Evolutionary conservation across 2,329 filamentous ascomycete species (phyloP).

Genomic region (Colletotrichum limetticola): DNA sequence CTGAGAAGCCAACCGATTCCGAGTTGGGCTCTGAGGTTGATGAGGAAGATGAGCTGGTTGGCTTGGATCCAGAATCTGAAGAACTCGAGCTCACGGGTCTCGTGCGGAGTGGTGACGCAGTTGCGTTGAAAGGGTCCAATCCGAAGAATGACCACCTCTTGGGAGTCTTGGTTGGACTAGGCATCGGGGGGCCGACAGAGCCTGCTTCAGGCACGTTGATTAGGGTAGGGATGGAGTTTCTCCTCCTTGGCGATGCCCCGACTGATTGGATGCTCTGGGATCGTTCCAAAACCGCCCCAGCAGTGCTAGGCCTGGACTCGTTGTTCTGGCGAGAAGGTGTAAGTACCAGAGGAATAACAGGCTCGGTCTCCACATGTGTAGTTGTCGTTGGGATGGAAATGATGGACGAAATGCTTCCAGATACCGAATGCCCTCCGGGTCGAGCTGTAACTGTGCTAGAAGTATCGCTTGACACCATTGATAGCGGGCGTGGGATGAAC

Average conservation of each 20-base stretch:
- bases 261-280: constrained; percentile 49
- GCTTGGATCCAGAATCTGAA: constrained; percentile 48
- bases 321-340: constrained; percentile 53
- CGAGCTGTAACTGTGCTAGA: constrained; percentile 80
- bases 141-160: constrained; percentile 73
- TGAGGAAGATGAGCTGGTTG: constrained; percentile 32
- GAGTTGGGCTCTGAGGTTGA: constrained; percentile 51
- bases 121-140: constrained; percentile 64
- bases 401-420: constrained; percentile 83
- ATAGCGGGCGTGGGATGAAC: constrained; percentile 84
- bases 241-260: constrained; percentile 56
- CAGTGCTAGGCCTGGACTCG: constrained; percentile 73
- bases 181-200: constrained; percentile 46
- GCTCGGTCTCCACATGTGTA: constrained; percentile 20
- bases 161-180: constrained; percentile 61
- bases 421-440: constrained; percentile 74
- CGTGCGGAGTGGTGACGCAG: constrained; percentile 57
- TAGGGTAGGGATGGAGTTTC: constrained; percentile 70
- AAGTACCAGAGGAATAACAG: constrained; percentile 44
- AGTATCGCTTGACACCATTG: constrained; percentile 85
- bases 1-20: constrained; percentile 38
- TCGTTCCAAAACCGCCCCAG: constrained; percentile 74
- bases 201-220: constrained; percentile 51
- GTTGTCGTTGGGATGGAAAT: constrained; percentile 67
- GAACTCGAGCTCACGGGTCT: constrained; percentile 61